phyloP scores from a whole-genome alignment of 2,329 filamentous ascomycete species.

The Calonectria fujianensis region DNA sequence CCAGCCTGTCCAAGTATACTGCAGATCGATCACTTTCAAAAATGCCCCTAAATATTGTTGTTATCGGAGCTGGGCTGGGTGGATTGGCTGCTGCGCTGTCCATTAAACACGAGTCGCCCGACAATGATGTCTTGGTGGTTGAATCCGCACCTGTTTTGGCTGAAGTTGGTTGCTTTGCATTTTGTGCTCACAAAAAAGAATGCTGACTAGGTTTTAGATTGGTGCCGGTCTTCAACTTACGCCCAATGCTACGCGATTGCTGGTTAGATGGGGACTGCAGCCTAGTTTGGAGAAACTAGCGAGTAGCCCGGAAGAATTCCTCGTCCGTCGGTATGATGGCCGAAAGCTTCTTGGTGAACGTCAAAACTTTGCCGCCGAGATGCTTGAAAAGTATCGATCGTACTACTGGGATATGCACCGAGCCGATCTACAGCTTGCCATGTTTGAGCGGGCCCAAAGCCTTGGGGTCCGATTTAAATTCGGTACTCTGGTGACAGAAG shows the following conservation, averaged over 20 bases:
- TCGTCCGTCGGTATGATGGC: conserved; percentile 3
- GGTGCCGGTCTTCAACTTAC: conserved; percentile 16
- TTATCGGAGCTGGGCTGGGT: neutral
- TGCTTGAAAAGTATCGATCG: neutral
- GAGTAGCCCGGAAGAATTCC: conserved; percentile 2
- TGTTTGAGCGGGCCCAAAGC: neutral
- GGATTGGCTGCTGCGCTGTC: neutral
- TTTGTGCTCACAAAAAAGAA: neutral
- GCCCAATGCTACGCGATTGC: conserved; percentile 1
- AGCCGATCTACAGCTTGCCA: conserved; percentile 2
- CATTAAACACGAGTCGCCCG: conserved; percentile 1
- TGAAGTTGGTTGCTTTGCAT: neutral
- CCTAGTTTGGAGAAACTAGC: neutral
- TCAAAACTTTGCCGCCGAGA: conserved; percentile 7
- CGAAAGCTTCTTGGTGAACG: neutral
- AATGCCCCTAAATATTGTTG: neutral
- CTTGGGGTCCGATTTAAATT: conserved; percentile 10
- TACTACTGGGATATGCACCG: conserved; percentile 13
- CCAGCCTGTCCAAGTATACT: neutral
- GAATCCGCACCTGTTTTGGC: conserved; percentile 5
- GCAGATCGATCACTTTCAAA: neutral
- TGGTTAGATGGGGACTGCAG: neutral
- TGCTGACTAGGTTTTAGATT: neutral
- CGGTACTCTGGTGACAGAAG: neutral
- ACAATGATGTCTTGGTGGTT: neutral